Conservation (phyloP, 257 asterid genomes). For the Gynochthodes officinalis region DNA sequence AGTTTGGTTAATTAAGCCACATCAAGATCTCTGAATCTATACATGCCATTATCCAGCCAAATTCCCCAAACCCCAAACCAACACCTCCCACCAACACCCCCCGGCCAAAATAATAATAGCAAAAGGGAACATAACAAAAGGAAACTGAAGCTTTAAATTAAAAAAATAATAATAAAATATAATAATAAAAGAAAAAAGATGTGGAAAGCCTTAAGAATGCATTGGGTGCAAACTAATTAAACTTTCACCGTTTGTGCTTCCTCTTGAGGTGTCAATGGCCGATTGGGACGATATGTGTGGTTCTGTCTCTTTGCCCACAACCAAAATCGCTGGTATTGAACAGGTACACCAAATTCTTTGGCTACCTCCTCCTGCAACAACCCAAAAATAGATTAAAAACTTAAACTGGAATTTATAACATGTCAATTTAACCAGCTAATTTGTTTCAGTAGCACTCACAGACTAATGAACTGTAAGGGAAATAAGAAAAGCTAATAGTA, state of each 20-base stretch:
- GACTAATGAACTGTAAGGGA: background rate
- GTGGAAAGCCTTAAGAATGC: background rate
- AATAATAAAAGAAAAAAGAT: too few relatives aligned
- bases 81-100: background rate
- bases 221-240: background rate
- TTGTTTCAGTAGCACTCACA: background rate
- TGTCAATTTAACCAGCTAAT: background rate
- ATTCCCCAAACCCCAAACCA: background rate
- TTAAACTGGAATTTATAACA: background rate
- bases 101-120: constrained; percentile 1
- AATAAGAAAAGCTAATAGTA: background rate
- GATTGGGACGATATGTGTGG: constrained; percentile 94
- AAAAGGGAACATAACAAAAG: background rate
- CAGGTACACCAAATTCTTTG: constrained; percentile 79
- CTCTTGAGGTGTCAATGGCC: constrained; percentile 88
- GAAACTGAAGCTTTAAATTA: background rate
- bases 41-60: background rate
- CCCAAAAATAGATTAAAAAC: constrained; percentile 5
- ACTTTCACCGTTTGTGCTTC: constrained; percentile 70
- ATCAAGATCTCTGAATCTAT: background rate
- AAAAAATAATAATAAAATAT: background rate
- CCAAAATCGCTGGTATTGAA: constrained; percentile 91
- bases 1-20: background rate
- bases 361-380: constrained; percentile 87
- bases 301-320: constrained; percentile 97